These are phyloP conservation scores for Penicillium sp. DNA, from an alignment of 2,329 filamentous ascomycete genomes.

Conservation along the genomic window DNA sequence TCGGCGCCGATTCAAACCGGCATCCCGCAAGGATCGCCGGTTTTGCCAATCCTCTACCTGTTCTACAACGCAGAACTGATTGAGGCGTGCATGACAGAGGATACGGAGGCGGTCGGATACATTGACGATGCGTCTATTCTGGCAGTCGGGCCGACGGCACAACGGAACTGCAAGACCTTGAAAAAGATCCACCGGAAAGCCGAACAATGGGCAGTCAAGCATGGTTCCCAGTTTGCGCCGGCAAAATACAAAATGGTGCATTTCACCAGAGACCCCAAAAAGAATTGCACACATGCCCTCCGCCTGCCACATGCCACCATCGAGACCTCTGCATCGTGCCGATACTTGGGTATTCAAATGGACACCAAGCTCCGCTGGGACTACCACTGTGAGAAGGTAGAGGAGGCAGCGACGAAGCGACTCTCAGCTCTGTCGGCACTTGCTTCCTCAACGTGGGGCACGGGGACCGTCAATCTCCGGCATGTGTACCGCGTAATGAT, in stretches of 20 bases:
- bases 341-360: not conserved
- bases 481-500: no score
- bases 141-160: not conserved
- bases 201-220: not conserved
- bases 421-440: not conserved
- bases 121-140: slow-evolving; percentile 1
- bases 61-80: slow-evolving; percentile 1
- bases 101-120: not conserved
- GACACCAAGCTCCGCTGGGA: no score
- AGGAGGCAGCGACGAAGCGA: not conserved
- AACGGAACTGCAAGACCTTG: not conserved
- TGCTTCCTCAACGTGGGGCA: not conserved
- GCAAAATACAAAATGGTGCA: not conserved
- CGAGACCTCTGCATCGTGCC: not conserved
- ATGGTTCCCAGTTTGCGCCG: not conserved
- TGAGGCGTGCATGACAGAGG: not conserved
- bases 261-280: slow-evolving; percentile 1
- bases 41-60: slow-evolving; percentile 1
- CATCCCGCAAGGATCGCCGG: slow-evolving; percentile 2
- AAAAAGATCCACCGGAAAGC: not conserved
- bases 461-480: not conserved
- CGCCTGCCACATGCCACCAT: slow-evolving; percentile 1
- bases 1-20: not conserved
- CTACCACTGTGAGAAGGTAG: not conserved
- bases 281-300: slow-evolving; percentile 1